These are phyloP conservation scores for Stereum hirsutum DNA, from an alignment of 1,284 basidiomycete species.

Conservation along the genomic window DNA sequence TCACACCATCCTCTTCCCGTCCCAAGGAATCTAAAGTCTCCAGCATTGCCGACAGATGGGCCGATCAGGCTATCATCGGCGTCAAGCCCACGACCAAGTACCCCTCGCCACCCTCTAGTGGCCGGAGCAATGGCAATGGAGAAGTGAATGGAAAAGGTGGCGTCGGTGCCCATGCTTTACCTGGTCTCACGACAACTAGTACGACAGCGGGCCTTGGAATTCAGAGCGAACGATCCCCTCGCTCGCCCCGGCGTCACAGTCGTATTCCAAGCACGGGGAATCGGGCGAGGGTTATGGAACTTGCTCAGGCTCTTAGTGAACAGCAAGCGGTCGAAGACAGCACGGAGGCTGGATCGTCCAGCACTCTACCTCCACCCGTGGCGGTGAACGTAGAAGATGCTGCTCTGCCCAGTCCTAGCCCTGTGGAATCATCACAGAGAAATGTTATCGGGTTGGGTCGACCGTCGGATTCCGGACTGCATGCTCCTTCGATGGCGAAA, in stretches of 20 bases:
- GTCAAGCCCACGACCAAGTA: slow-evolving; percentile 16
- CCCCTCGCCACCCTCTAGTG: slow-evolving; percentile 3
- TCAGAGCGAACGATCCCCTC: slow-evolving; percentile 8
- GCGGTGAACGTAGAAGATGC: neutral
- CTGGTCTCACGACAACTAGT: slow-evolving; percentile 21
- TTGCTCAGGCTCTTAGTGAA: slow-evolving; percentile 52
- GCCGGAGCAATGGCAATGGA: slow-evolving; percentile 3
- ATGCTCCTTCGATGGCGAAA: slow-evolving; percentile 31
- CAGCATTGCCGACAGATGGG: slow-evolving; percentile 22
- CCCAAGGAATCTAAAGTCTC: slow-evolving; percentile 10
- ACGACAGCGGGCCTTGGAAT: slow-evolving; percentile 10
- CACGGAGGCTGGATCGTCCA: neutral
- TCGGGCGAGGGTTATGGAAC: slow-evolving; percentile 67
- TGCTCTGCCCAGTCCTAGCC: neutral
- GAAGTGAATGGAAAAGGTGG: too few species aligned
- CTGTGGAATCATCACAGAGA: neutral
- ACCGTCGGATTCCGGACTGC: neutral
- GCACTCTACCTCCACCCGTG: neutral
- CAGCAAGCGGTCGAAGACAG: slow-evolving; percentile 12
- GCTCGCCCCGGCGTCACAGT: slow-evolving; percentile 26
- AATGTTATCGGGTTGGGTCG: neutral
- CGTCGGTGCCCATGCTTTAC: slow-evolving; percentile 28
- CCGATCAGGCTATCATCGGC: slow-evolving; percentile 22
- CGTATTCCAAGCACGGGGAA: slow-evolving; percentile 63
- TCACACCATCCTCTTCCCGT: slow-evolving; percentile 1